These are phyloP conservation scores for Aspergillus neoniger DNA, from an alignment of 2,329 filamentous ascomycete species.

Conservation along the genomic window DNA sequence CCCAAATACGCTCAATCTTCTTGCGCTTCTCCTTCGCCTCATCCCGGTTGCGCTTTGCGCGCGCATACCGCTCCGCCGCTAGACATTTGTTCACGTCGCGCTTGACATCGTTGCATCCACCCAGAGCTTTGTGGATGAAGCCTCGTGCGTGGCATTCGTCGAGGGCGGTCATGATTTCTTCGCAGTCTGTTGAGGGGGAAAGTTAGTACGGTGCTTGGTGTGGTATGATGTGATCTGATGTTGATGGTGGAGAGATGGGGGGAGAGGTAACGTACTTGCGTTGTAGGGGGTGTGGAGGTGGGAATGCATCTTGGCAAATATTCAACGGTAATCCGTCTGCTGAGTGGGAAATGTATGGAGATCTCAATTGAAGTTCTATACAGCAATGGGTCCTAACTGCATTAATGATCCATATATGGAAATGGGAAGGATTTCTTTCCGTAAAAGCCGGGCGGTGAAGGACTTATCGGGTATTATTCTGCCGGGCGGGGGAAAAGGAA, in stretches of 20 bases:
- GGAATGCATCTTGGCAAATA: constrained; percentile 99
- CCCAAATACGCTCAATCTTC: constrained; percentile 75
- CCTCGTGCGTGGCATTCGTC: constrained; percentile 93
- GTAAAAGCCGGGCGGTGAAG: constrained; percentile 29
- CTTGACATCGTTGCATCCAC: constrained; percentile 88
- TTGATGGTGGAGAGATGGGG: too few relatives aligned
- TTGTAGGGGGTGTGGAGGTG: constrained; percentile 94
- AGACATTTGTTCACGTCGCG: constrained; percentile 81
- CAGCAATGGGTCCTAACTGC: too few relatives aligned
- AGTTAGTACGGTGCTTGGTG: neutral
- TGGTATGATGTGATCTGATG: too few relatives aligned
- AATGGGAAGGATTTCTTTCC: constrained; percentile 12
- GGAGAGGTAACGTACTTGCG: constrained; percentile 61
- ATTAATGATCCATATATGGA: neutral
- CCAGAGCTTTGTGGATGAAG: constrained; percentile 87
- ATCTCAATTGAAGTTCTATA: neutral
- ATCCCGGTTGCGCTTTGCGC: constrained; percentile 75
- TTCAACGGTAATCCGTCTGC: too few relatives aligned
- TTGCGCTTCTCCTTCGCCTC: constrained; percentile 68
- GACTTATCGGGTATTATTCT: constrained; percentile 31
- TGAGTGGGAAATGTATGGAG: neutral
- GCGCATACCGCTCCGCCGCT: constrained; percentile 74
- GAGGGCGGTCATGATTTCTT: constrained; percentile 88
- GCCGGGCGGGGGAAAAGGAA: constrained; percentile 31
- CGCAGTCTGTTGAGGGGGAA: constrained; percentile 67